phyloP scores from a whole-genome alignment of 352 stramenopile genomes.

The Blastocystis sp. region DNA sequence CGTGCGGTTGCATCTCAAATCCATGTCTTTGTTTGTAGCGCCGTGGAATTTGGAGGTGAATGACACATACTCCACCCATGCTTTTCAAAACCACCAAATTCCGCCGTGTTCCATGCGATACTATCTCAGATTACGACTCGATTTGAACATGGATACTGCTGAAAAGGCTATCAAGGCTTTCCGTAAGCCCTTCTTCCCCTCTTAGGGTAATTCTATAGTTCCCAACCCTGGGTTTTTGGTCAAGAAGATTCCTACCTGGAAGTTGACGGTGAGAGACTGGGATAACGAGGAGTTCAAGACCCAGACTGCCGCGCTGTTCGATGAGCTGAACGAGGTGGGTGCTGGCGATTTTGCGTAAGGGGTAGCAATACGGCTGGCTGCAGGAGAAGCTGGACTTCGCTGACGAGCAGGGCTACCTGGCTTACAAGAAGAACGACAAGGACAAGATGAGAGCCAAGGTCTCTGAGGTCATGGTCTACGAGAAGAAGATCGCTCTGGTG shows the following conservation, averaged over 20 bases:
- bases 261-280: conserved; percentile 59
- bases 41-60: too few species aligned
- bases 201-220: conserved; percentile 58
- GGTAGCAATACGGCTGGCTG: conserved; percentile 59
- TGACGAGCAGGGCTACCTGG: conserved; percentile 49
- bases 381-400: conserved; percentile 62
- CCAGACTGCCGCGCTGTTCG: conserved; percentile 23
- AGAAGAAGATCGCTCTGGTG: conserved; percentile 59
- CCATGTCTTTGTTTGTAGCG: too few species aligned
- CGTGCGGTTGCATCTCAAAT: too few species aligned
- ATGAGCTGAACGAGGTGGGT: conserved; percentile 57
- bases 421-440: conserved; percentile 66
- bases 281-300: conserved; percentile 55
- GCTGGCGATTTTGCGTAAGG: neutral
- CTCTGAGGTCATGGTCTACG: conserved; percentile 51
- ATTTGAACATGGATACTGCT: conserved; percentile 13
- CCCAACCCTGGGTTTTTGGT: conserved; percentile 60
- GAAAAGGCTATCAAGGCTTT: conserved; percentile 69
- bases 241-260: conserved; percentile 68
- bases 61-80: too few species aligned
- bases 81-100: too few species aligned
- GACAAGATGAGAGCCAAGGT: conserved; percentile 60
- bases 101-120: too few species aligned
- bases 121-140: too few species aligned
- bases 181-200: conserved; percentile 17